These are phyloP conservation scores for Blepharisma stoltei DNA, from an alignment of 73 alveolate species.

Conservation along the genomic window DNA sequence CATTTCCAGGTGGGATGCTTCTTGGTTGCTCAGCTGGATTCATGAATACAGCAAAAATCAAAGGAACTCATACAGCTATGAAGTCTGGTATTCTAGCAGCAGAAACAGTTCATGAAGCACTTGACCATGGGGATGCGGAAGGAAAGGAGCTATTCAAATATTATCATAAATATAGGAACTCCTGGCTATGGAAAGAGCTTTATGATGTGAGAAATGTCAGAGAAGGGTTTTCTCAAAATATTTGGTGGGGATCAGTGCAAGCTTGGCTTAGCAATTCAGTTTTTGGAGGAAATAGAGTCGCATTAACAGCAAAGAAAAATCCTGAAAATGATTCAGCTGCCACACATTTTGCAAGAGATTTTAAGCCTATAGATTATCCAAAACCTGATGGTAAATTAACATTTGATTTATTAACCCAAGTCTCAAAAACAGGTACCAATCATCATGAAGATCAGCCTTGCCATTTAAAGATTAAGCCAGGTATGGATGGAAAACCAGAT, in stretches of 20 bases:
- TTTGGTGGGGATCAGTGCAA: background rate
- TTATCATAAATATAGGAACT: slow-evolving; percentile 24
- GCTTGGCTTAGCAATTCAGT: background rate
- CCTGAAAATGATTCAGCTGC: slow-evolving; percentile 52
- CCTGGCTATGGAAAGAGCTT: slow-evolving; percentile 58
- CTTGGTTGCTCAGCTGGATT: slow-evolving; percentile 86
- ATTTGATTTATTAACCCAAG: slow-evolving; percentile 83
- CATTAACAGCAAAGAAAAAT: slow-evolving; percentile 4
- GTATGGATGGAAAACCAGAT: slow-evolving; percentile 50
- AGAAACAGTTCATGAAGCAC: slow-evolving; percentile 55
- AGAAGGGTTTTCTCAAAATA: background rate
- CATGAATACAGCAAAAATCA: slow-evolving; percentile 73
- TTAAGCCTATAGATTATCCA: slow-evolving; percentile 80
- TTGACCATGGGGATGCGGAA: slow-evolving; percentile 39
- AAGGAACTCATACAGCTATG: slow-evolving; percentile 87
- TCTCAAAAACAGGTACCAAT: slow-evolving; percentile 65
- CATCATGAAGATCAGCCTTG: slow-evolving; percentile 96
- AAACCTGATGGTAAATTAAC: slow-evolving; percentile 88
- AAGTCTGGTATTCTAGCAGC: slow-evolving; percentile 92
- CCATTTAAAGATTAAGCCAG: slow-evolving; percentile 82
- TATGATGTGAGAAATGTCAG: slow-evolving; percentile 25
- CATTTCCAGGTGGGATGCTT: slow-evolving; percentile 88
- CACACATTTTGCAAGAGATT: slow-evolving; percentile 41
- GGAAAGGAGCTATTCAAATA: slow-evolving; percentile 50
- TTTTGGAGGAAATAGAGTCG: background rate